Evolutionary conservation across 768 basidiomycete genomes (phyloP).

Genomic region (Paxillus rubicundulus): DNA sequence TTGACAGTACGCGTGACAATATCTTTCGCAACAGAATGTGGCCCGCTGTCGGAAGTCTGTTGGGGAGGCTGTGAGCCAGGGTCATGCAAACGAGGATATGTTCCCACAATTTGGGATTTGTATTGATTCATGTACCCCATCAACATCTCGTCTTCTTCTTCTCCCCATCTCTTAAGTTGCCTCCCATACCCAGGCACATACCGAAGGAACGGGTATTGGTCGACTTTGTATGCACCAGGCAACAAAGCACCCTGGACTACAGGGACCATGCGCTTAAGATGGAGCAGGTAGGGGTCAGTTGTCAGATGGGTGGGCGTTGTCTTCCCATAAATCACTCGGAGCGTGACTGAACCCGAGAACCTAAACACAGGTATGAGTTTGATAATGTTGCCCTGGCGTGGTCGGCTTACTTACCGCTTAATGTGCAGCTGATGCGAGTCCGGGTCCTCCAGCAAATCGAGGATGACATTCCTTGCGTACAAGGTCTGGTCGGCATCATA

Average conservation of each 20-base stretch:
- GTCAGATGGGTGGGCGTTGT: constrained; percentile 14
- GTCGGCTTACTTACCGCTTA: constrained; percentile 42
- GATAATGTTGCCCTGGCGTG: neutral
- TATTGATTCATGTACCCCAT: constrained; percentile 46
- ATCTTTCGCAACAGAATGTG: constrained; percentile 48
- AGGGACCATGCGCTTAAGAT: constrained; percentile 28
- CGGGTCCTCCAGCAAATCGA: constrained; percentile 23
- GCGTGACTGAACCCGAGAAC: constrained; percentile 25
- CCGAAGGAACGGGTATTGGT: constrained; percentile 34
- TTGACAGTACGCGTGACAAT: constrained; percentile 45
- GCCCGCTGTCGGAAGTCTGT: constrained; percentile 10
- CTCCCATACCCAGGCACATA: constrained; percentile 64
- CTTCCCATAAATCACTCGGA: constrained; percentile 30
- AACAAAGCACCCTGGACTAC: constrained; percentile 31
- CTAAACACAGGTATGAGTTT: constrained; percentile 4
- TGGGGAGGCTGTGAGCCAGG: neutral
- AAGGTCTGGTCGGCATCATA: constrained; percentile 47
- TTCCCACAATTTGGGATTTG: constrained; percentile 40
- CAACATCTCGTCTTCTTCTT: constrained; percentile 51
- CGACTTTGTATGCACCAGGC: constrained; percentile 34
- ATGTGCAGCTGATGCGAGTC: constrained; percentile 22
- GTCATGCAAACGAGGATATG: no score
- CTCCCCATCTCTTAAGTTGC: constrained; percentile 52
- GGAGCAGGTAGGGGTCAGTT: constrained; percentile 20
- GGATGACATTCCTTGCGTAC: constrained; percentile 26